phyloP scores from a whole-genome alignment of 352 stramenopile species.

The Hyaloperonospora brassicae region DNA sequence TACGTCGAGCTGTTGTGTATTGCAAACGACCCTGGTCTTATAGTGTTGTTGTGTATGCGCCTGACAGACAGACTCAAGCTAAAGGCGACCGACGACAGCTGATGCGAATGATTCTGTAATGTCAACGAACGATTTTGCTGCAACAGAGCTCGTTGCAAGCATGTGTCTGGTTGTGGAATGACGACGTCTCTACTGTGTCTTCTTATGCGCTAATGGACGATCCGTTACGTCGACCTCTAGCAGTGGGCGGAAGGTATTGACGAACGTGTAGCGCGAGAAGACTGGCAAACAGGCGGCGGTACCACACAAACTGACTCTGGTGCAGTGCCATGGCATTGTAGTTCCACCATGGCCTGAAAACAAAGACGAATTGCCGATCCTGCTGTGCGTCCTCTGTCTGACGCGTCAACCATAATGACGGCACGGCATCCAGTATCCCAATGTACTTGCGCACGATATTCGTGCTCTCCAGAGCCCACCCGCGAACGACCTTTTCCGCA shows the following conservation, averaged over 20 bases:
- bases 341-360: conserved; percentile 57
- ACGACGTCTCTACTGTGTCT: conserved; percentile 18
- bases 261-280: conserved; percentile 93
- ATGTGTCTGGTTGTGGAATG: not conserved
- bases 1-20: conserved; percentile 5
- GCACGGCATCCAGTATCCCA: conserved; percentile 60
- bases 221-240: conserved; percentile 19
- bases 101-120: conserved; percentile 5
- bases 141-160: no score
- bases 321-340: conserved; percentile 91
- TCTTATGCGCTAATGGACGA: conserved; percentile 22
- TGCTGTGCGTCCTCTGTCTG: conserved; percentile 4
- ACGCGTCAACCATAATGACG: conserved; percentile 35
- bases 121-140: no score
- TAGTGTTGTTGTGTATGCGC: conserved; percentile 2
- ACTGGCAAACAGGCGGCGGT: conserved; percentile 92
- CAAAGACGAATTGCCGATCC: conserved; percentile 47
- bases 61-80: conserved; percentile 26
- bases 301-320: conserved; percentile 94
- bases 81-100: conserved; percentile 38
- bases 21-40: not conserved
- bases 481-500: conserved; percentile 25
- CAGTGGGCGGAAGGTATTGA: conserved; percentile 81
- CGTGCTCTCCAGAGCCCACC: conserved; percentile 66
- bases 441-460: conserved; percentile 85